phyloP scores from a whole-genome alignment of 2,329 filamentous ascomycete species.

The Purpureocillium lavendulum region DNA sequence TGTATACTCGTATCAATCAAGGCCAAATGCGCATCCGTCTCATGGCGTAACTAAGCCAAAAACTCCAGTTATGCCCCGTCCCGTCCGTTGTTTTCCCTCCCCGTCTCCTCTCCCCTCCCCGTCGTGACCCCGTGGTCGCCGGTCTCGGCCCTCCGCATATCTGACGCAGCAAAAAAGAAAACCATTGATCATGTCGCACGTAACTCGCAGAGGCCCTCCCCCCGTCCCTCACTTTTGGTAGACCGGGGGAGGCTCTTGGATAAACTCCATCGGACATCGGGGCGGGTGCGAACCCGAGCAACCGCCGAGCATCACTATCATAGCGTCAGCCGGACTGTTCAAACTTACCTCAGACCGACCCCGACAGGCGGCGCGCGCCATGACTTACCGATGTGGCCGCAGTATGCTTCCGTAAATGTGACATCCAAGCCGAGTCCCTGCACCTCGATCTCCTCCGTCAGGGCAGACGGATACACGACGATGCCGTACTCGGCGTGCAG shows the following conservation, averaged over 20 bases:
- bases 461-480: slow-evolving; percentile 29
- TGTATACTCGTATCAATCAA: too few species aligned
- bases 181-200: too few species aligned
- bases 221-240: slow-evolving; percentile 15
- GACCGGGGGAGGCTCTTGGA: slow-evolving; percentile 26
- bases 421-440: slow-evolving; percentile 21
- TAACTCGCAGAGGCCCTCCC: background rate
- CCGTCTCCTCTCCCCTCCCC: too few species aligned
- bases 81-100: too few species aligned
- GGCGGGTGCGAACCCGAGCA: slow-evolving; percentile 19
- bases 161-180: too few species aligned
- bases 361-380: too few species aligned
- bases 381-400: slow-evolving; percentile 24
- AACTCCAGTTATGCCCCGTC: too few species aligned
- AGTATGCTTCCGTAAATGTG: slow-evolving; percentile 28
- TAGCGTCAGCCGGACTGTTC: background rate
- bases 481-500: slow-evolving; percentile 30
- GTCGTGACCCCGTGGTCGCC: too few species aligned
- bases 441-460: slow-evolving; percentile 25
- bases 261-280: slow-evolving; percentile 27
- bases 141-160: too few species aligned
- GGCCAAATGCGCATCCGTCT: too few species aligned
- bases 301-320: slow-evolving; percentile 25
- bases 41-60: too few species aligned
- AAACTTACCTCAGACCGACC: too few species aligned